Evolutionary conservation across 192 early-diverging fungal species (phyloP), one percentile per base, ranked within the genome.

Genomic region (Dispira simplex): DNA sequence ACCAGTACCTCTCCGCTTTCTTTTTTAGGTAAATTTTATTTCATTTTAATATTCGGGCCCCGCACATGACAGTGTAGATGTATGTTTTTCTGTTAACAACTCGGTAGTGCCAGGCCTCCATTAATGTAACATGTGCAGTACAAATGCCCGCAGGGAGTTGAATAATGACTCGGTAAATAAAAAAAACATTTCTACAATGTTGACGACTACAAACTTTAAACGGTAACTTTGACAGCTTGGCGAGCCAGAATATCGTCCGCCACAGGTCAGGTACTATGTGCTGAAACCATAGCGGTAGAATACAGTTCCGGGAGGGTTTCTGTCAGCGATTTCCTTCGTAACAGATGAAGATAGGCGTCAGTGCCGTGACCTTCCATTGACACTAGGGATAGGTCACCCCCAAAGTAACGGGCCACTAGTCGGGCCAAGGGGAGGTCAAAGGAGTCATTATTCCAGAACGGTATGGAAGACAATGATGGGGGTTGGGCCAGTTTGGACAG

Each of bases 341-440:
- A 91, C 46, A 97, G 77, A 70, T 97, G 93, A 53, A 97, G 71
- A 70, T 97, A 97, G 4, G 90, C 94, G 74, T 97, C 94, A 49
- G 94, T 97, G 54, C 94, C 88, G 65, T 82, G 87, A 67, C 92
- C 92, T 73, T 95, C 95, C 92, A 95, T 95, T 46, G 87, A 90
- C 53, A 93, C 92, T 52, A 95, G 76, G 69, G 87, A 84, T 65
- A 97, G 74, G 72, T 97, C 91, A 56, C 95, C 95, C 63, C 95
- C 95, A 81, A 95, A 95, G 70, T 98, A 98, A 27, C 92, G 85
- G 8, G 95, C 89, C 16, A 16, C 18, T 9, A 20, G 48, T 16
- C 48, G 48, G 16, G 21, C 21, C 48, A 51, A 51, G 18, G 68
- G 56, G 0, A 69, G 64, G 46, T 68, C 67, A 46, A 73, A 71